phyloP scores from a whole-genome alignment of 768 basidiomycete species.

The Stropharia rugosoannulata region DNA sequence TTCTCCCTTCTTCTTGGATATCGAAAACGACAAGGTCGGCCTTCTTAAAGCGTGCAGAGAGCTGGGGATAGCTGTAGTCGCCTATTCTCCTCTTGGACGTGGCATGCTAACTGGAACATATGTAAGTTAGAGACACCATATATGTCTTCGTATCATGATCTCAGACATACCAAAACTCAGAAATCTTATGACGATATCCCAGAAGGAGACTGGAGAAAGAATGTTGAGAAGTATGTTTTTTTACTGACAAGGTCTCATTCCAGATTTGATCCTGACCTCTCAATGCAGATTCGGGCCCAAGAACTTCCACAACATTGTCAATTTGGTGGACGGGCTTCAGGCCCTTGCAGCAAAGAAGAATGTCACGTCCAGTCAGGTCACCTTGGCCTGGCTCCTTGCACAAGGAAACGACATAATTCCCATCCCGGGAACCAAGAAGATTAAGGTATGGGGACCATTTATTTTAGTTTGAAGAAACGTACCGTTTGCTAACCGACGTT shows the following conservation, averaged over 20 bases:
- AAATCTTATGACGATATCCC: conserved; percentile 39
- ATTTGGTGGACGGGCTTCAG: conserved; percentile 37
- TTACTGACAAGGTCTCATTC: neutral
- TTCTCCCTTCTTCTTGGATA: conserved; percentile 47
- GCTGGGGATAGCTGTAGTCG: conserved; percentile 46
- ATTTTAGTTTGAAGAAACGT: no score
- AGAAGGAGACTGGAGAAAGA: conserved; percentile 36
- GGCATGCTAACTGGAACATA: conserved; percentile 44
- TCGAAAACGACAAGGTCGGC: conserved; percentile 41
- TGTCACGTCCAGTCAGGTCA: conserved; percentile 44
- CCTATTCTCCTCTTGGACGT: conserved; percentile 52
- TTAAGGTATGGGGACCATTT: conserved; percentile 13
- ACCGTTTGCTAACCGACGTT: neutral
- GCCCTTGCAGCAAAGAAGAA: conserved; percentile 38
- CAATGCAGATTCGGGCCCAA: no score
- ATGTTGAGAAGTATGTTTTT: conserved; percentile 28
- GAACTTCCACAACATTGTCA: conserved; percentile 48
- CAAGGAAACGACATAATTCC: conserved; percentile 48
- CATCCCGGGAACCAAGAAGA: conserved; percentile 46
- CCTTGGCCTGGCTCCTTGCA: conserved; percentile 49
- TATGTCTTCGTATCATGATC: neutral
- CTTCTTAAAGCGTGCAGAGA: conserved; percentile 44
- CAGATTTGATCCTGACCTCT: neutral
- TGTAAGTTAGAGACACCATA: conserved; percentile 5
- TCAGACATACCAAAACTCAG: conserved; percentile 8